These are phyloP conservation scores for Colletotrichum sp. DNA, from an alignment of 2,329 filamentous ascomycete genomes.

Conservation along the genomic window DNA sequence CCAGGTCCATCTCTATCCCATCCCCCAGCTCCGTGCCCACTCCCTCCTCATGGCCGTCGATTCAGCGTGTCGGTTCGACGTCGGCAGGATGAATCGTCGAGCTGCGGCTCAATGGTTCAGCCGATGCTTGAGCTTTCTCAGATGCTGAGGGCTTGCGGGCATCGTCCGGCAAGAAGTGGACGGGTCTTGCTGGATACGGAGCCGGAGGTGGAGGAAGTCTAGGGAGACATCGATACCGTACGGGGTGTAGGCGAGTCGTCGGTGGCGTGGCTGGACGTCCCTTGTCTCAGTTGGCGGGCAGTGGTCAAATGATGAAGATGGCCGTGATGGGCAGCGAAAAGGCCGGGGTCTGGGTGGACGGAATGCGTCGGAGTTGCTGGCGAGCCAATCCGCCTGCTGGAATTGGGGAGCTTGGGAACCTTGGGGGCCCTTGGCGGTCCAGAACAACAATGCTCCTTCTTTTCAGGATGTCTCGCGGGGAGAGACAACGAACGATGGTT, in stretches of 20 bases:
- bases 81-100: background rate
- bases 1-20: background rate
- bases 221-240: background rate
- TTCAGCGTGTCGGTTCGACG: background rate
- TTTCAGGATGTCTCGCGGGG: background rate
- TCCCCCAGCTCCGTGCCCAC: background rate
- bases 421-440: background rate
- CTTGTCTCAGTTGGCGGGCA: background rate
- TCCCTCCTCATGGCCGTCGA: background rate
- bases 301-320: background rate
- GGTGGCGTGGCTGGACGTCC: background rate
- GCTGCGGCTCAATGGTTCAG: background rate
- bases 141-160: background rate
- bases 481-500: slow-evolving; percentile 8
- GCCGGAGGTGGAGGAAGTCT: background rate
- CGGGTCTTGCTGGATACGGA: background rate
- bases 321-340: background rate
- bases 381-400: background rate
- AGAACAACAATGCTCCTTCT: background rate
- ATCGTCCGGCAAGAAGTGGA: background rate
- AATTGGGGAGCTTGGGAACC: background rate
- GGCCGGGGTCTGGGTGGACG: background rate
- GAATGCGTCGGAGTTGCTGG: background rate
- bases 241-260: background rate
- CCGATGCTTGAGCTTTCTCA: background rate